phyloP scores from a whole-genome alignment of 148 eudicot species.

The Amaranthus palmeri region DNA sequence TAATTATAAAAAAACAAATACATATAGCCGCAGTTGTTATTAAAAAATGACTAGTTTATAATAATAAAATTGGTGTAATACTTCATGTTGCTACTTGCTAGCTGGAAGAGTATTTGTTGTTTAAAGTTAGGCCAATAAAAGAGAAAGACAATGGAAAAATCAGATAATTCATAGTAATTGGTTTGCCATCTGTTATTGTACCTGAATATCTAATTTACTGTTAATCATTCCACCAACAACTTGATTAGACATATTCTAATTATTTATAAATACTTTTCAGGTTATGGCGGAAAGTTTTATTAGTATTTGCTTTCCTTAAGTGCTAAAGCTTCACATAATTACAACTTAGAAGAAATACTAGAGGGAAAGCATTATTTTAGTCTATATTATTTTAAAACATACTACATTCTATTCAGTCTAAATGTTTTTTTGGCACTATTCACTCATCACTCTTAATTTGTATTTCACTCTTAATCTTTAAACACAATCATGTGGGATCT shows the following conservation, averaged over 20 bases:
- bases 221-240: slow-evolving; percentile 1
- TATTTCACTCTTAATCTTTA: no score
- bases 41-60: not conserved
- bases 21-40: not conserved
- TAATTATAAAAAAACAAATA: no score
- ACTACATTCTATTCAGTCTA: no score
- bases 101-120: not conserved
- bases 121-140: slow-evolving; percentile 8
- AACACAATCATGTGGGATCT: no score
- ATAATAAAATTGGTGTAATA: not conserved
- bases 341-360: no score
- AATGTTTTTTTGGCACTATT: no score
- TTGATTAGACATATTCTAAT: not conserved
- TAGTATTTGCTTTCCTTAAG: not conserved
- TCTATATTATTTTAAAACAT: no score
- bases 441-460: no score
- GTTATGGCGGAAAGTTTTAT: not conserved
- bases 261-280: not conserved
- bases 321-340: no score
- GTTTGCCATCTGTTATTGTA: slow-evolving; percentile 4
- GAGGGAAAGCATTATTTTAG: no score
- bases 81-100: not conserved
- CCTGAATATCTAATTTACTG: not conserved
- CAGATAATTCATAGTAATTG: not conserved
- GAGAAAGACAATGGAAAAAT: not conserved